Base-by-base conservation (phyloP, 2,329 filamentous ascomycete genomes). In the Neophaeococcomyces aloes region DNA sequence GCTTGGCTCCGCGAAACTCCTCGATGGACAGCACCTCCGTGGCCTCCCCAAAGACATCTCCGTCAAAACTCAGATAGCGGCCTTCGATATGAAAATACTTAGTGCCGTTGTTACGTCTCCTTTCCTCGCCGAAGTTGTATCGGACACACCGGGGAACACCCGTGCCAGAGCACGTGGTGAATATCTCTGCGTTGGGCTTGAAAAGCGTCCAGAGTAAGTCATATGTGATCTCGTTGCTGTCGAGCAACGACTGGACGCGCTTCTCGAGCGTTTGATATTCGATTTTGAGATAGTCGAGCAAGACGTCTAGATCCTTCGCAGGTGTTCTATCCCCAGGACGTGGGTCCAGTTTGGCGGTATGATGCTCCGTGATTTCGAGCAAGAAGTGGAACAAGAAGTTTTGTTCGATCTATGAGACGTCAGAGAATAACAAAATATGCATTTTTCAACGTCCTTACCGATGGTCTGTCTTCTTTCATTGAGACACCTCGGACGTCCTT, bases 161-260 rank as follows among this genome's bases (percentile, higher is more conserved):
- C 18, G 32, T 47, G 18, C 44, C 44, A 30, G 27, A n/a, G 30
- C 39, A 46, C 18, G 44, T 55, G 33, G 55, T 60, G 46, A 55
- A 60, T 33, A 59, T 38, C 29, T 54, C 32, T 13, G 42, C 53
- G 36, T 60, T 59, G 31, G 56, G 55, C 45, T 63, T 64, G 42
- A 64, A 65, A 30, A 65, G 51, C 15, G 55, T 51, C 56, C 48
- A 62, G 7, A 65, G 55, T 33, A 64, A 55, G 49, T 64, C 51
- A 48, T 62, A 64, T 23, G 52, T 63, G 49, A 63, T 63, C 36
- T 61, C 37, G 18, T 48, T 45, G 25, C 54, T 37, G 45, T 54
- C 37, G 13, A 63, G 47, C 43, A 62, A 56, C 46, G 49, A 53
- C 18, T 48, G 19, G 42, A 60, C 51, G 46, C 55, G 53, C n/a